Conservation (phyloP, 129 eudicot species). For the Escallonia rubra region DNA sequence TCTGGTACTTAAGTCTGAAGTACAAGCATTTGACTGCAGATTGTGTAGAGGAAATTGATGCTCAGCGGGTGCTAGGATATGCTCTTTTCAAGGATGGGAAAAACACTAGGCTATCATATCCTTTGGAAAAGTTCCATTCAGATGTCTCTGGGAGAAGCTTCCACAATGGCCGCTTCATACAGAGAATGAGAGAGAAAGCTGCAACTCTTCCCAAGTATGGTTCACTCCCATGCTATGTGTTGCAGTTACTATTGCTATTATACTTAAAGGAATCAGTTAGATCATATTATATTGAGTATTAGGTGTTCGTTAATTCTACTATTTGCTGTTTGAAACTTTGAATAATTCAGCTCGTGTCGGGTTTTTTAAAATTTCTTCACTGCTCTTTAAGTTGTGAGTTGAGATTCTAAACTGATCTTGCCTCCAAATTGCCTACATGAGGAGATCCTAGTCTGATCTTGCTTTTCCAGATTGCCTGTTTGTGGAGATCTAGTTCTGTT, state of each 20-base stretch:
- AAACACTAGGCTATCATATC: conserved; percentile 41
- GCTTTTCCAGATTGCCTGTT: too few species aligned
- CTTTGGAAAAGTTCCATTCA: conserved; percentile 47
- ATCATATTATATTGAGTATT: too few species aligned
- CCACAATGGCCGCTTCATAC: conserved; percentile 63
- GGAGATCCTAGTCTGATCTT: too few species aligned
- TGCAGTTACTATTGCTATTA: too few species aligned
- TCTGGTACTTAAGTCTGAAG: conserved; percentile 7
- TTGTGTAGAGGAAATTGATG: conserved; percentile 64
- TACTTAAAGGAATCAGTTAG: neutral
- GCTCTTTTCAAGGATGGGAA: conserved; percentile 59
- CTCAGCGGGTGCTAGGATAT: conserved; percentile 52
- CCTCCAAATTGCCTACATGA: too few species aligned
- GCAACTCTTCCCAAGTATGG: conserved; percentile 50
- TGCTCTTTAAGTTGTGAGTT: too few species aligned
- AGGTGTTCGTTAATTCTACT: too few species aligned
- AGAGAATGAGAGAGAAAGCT: conserved; percentile 66
- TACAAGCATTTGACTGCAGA: conserved; percentile 31
- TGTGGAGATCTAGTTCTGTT: too few species aligned
- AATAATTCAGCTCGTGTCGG: too few species aligned
- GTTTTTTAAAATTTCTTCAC: too few species aligned
- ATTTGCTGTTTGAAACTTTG: too few species aligned
- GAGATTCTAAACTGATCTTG: too few species aligned
- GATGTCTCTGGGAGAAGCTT: conserved; percentile 68
- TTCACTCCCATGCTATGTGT: neutral